Evolutionary conservation across 768 basidiomycete species (phyloP).

Genomic region (Naganishia onofrii): DNA sequence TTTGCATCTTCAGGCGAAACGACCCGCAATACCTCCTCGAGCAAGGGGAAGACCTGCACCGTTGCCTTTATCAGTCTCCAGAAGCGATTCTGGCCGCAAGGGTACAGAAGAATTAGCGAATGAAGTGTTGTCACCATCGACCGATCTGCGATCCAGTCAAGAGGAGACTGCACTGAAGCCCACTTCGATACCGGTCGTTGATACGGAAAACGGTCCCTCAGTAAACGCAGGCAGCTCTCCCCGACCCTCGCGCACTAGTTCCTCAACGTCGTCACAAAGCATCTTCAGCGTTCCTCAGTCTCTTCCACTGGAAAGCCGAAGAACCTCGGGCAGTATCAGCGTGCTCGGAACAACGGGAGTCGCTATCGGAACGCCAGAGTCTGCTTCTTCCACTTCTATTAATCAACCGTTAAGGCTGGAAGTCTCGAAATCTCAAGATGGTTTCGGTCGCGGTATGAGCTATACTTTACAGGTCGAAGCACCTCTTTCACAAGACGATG

Average conservation of each 20-base stretch:
- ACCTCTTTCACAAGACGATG: not conserved
- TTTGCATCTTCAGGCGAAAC: not conserved
- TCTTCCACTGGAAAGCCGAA: not conserved
- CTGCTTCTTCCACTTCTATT: not conserved
- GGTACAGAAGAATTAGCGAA: not conserved
- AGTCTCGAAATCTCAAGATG: not conserved
- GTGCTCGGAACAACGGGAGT: not conserved
- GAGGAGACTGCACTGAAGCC: not conserved
- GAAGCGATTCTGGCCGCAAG: not conserved
- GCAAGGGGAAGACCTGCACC: slow-evolving; percentile 11
- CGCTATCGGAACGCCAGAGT: not conserved
- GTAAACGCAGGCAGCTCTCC: not conserved
- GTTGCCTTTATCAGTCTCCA: not conserved
- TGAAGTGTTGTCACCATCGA: not conserved
- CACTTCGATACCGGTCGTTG: not conserved
- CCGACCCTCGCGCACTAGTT: not conserved
- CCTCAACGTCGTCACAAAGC: slow-evolving; percentile 11
- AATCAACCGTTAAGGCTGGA: not conserved
- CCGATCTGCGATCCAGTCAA: not conserved
- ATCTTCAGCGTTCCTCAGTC: not conserved
- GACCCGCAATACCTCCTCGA: slow-evolving; percentile 5
- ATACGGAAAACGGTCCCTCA: not conserved
- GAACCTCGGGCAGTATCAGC: not conserved
- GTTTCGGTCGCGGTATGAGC: not conserved
- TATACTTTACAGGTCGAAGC: slow-evolving; percentile 17